phyloP scores from a whole-genome alignment of 257 asterid species.

The Vinca minor region DNA sequence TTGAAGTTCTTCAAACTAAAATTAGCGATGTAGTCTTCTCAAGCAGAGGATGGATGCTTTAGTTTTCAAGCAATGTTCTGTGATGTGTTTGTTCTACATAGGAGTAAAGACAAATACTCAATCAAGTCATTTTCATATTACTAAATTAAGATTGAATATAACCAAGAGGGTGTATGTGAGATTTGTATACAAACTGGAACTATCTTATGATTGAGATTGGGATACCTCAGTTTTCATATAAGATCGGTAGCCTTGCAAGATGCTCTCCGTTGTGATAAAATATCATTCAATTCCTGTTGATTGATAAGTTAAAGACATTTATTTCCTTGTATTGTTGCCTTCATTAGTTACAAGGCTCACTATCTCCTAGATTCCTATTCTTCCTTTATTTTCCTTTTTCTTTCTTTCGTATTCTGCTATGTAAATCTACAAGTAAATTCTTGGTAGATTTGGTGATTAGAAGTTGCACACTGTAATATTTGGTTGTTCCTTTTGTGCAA shows the following conservation, averaged over 20 bases:
- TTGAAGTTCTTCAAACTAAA: background rate
- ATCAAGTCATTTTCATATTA: no score
- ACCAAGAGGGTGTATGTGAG: background rate
- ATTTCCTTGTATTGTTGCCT: background rate
- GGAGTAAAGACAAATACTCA: background rate
- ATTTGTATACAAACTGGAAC: background rate
- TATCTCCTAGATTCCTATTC: no score
- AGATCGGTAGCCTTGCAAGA: background rate
- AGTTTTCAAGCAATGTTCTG: background rate
- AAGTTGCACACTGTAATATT: no score
- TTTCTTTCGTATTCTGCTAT: no score
- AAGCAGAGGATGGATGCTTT: background rate
- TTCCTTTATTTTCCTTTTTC: no score
- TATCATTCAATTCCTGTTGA: background rate
- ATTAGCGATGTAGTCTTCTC: background rate
- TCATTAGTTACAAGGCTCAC: no score
- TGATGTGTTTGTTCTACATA: background rate
- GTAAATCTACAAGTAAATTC: no score
- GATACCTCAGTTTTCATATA: background rate
- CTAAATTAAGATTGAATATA: background rate
- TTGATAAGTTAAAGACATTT: background rate
- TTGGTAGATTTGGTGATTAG: no score
- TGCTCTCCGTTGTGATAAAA: background rate
- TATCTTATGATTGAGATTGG: background rate
- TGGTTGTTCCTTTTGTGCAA: no score